Evolutionary conservation across 2,329 filamentous ascomycete species (phyloP).

Genomic region (Pyrenochaeta sp.): DNA sequence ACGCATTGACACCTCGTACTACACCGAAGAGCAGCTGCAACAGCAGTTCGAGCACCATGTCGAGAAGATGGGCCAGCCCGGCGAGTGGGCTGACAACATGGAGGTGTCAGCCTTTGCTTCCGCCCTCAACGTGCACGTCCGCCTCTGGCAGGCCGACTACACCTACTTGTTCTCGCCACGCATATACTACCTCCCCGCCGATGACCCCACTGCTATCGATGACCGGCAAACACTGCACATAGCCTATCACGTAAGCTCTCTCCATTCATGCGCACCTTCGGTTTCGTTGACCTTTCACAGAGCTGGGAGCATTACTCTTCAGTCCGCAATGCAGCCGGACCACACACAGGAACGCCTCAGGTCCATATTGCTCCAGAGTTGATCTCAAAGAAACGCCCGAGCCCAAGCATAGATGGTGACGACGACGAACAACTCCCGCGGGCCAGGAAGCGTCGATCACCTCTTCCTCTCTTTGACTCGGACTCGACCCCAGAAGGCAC

Average conservation of each 20-base stretch:
- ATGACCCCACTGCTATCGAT: constrained; percentile 39
- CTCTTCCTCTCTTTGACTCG: constrained; percentile 54
- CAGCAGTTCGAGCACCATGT: constrained; percentile 63
- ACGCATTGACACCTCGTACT: constrained; percentile 54
- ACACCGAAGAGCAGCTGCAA: constrained; percentile 63
- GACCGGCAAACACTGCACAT: constrained; percentile 60
- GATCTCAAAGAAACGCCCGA: constrained; percentile 55
- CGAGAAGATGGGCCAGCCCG: constrained; percentile 64
- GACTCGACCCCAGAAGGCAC: constrained; percentile 46
- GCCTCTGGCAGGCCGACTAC: constrained; percentile 65
- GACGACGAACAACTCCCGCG: constrained; percentile 58
- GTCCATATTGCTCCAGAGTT: constrained; percentile 47
- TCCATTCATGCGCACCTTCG: neutral
- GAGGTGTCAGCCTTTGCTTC: constrained; percentile 72
- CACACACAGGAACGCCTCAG: constrained; percentile 63
- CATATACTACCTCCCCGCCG: constrained; percentile 33
- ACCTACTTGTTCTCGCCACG: constrained; percentile 59
- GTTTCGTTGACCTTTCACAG: constrained; percentile 49
- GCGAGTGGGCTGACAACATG: constrained; percentile 71
- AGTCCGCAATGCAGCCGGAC: constrained; percentile 66
- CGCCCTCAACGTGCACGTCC: constrained; percentile 67
- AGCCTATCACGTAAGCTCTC: constrained; percentile 67
- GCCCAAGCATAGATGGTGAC: constrained; percentile 60
- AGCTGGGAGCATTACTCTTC: constrained; percentile 73
- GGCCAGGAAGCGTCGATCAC: constrained; percentile 61